These are phyloP conservation scores for Blastocystis sp. DNA, from an alignment of 352 stramenopile species.

Conservation along the genomic window DNA sequence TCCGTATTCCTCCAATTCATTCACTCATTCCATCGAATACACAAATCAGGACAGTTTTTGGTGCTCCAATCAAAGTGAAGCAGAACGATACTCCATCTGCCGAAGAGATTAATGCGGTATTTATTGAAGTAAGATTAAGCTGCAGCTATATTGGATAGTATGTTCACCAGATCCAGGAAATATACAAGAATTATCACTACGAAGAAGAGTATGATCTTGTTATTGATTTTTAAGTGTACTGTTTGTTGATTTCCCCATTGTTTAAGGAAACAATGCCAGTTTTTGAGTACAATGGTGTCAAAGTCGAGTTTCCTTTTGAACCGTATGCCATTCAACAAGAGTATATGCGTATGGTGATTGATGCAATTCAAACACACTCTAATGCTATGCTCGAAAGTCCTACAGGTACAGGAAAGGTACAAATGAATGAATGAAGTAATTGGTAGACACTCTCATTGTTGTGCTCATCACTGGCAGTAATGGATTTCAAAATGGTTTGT, in stretches of 20 bases:
- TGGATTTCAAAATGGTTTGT: constrained; percentile 27
- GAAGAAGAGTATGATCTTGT: constrained; percentile 49
- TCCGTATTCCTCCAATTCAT: constrained; percentile 43
- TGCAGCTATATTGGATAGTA: background rate
- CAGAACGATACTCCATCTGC: constrained; percentile 12
- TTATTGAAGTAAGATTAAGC: background rate
- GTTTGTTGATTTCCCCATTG: constrained; percentile 25
- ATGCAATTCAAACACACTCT: constrained; percentile 76
- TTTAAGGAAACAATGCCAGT: background rate
- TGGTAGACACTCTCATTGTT: constrained; percentile 81
- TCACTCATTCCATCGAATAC: constrained; percentile 24
- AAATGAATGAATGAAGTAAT: background rate
- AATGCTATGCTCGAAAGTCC: constrained; percentile 89
- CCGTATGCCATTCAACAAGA: constrained; percentile 84
- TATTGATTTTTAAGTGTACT: constrained; percentile 18
- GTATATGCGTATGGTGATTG: constrained; percentile 87
- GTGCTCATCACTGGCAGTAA: constrained; percentile 82
- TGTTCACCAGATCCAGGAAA: constrained; percentile 6
- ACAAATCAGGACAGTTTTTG: constrained; percentile 51
- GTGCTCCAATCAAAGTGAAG: constrained; percentile 36
- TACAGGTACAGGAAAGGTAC: constrained; percentile 84
- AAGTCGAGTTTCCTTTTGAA: constrained; percentile 84
- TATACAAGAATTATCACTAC: constrained; percentile 22
- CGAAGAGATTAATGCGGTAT: background rate
- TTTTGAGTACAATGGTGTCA: constrained; percentile 65